Evolutionary conservation across 768 basidiomycete genomes (phyloP).

Genomic region (Xerocomellus intermedius): DNA sequence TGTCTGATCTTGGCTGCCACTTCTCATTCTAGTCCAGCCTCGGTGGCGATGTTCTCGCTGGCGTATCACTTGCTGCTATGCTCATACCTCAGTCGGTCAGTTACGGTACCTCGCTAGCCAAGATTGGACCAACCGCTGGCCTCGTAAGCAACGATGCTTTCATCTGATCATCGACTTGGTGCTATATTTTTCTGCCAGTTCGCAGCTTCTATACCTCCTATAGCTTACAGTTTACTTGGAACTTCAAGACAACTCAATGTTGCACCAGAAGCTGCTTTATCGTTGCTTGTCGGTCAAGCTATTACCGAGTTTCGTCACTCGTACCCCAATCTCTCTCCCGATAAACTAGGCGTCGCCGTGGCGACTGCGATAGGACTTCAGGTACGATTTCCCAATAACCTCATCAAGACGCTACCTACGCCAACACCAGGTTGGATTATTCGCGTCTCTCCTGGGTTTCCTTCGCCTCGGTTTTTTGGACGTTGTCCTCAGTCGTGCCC

Average conservation of each 20-base stretch:
- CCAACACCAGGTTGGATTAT: slow-evolving; percentile 64
- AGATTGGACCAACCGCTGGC: slow-evolving; percentile 81
- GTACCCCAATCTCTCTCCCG: slow-evolving; percentile 37
- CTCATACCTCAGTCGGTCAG: slow-evolving; percentile 87
- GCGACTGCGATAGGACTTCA: slow-evolving; percentile 85
- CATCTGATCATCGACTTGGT: not conserved
- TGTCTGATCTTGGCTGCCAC: not conserved
- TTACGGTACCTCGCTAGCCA: slow-evolving; percentile 86
- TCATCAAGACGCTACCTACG: not conserved
- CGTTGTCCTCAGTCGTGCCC: slow-evolving; percentile 85
- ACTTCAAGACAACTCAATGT: slow-evolving; percentile 80
- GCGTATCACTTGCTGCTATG: slow-evolving; percentile 82
- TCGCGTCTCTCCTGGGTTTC: slow-evolving; percentile 83
- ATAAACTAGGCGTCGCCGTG: slow-evolving; percentile 61
- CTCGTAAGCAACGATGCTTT: slow-evolving; percentile 49
- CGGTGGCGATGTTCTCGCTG: slow-evolving; percentile 76
- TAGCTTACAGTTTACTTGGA: slow-evolving; percentile 89
- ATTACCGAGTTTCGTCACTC: slow-evolving; percentile 65
- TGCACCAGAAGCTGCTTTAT: slow-evolving; percentile 87
- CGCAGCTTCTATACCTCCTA: slow-evolving; percentile 80
- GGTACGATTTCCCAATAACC: slow-evolving; percentile 35
- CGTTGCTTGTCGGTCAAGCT: slow-evolving; percentile 84
- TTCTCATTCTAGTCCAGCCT: slow-evolving; percentile 37
- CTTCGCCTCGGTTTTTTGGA: slow-evolving; percentile 91
- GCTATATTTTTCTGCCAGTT: slow-evolving; percentile 45